These are phyloP conservation scores for Aspergillus glaucus DNA, from an alignment of 2,329 filamentous ascomycete species.

Conservation along the genomic window DNA sequence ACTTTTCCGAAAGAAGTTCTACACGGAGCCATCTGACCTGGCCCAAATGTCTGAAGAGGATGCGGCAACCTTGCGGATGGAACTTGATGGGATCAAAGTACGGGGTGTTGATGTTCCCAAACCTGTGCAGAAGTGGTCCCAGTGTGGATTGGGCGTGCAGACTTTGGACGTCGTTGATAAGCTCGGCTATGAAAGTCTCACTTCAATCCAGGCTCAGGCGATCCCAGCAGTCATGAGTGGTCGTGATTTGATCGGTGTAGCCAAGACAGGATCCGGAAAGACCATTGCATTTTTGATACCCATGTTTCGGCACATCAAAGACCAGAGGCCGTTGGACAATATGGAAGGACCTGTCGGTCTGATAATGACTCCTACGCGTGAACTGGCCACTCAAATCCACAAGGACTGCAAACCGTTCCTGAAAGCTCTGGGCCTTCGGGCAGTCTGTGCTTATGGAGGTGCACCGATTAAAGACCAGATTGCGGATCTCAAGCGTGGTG, in stretches of 20 bases:
- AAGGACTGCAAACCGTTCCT: slow-evolving; percentile 91
- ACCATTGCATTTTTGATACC: slow-evolving; percentile 91
- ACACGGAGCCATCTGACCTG: slow-evolving; percentile 81
- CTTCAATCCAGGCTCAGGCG: slow-evolving; percentile 90
- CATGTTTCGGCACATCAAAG: slow-evolving; percentile 97
- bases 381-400: slow-evolving; percentile 89
- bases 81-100: slow-evolving; percentile 94
- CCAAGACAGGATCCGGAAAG: slow-evolving; percentile 96
- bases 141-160: slow-evolving; percentile 82
- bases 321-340: slow-evolving; percentile 73
- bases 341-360: slow-evolving; percentile 82
- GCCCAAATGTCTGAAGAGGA: slow-evolving; percentile 78
- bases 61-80: slow-evolving; percentile 70
- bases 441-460: slow-evolving; percentile 90
- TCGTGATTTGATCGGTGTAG: slow-evolving; percentile 89
- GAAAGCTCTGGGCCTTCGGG: slow-evolving; percentile 74
- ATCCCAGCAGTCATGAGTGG: slow-evolving; percentile 94
- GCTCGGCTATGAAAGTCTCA: slow-evolving; percentile 80
- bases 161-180: slow-evolving; percentile 78
- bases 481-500: slow-evolving; percentile 87
- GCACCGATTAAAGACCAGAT: slow-evolving; percentile 97
- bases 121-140: slow-evolving; percentile 93
- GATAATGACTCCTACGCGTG: slow-evolving; percentile 90
- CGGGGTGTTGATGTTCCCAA: slow-evolving; percentile 82
- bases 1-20: slow-evolving; percentile 88